Base-by-base conservation (phyloP, 441 rosid species). In the Syzygium syzygioides region DNA sequence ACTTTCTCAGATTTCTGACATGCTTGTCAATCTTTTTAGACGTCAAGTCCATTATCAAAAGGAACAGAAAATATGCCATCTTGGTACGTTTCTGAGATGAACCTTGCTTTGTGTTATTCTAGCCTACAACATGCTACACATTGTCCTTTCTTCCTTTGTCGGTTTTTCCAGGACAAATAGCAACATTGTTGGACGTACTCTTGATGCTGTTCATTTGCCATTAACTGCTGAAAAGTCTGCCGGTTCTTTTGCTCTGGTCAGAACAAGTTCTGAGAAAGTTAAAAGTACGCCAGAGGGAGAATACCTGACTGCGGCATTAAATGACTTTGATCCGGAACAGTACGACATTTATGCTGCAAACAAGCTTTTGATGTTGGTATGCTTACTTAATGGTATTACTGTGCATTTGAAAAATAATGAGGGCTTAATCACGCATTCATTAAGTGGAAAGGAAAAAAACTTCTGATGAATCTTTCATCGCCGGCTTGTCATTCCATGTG, bases 301-400 rank as follows among this genome's bases (percentile, higher is more conserved):
- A 87, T 97, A 98, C 91, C 97, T 98, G 93, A 96, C 99, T 83
- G 91, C 98, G 90, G 98, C 99, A 80, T 92, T 98, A 86, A 96
- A 95, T 92, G 99, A 96, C 92, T 97, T 97, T 88, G 97, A 98
- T 93, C 99, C 99, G 19, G 98, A 97, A 34, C 99, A 96, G 86
- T 94, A 94, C 89, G 99, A 98, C 89, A 93, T 98, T 89, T 94
- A 97, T 92, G 99, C 99, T 91, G n/a, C n/a, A n/a, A n/a, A n/a
- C 96, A 97, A 98, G 94, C 99, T 98, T 91, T 95, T 98, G 91
- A 97, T 98, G 99, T 94, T 97, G 99, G 99, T 98, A 94, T 25
- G 87, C 89, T 86, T 91, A 37, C 41, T 84, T 12, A 86, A 50
- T 90, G 60, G 85, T 84, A 86, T 91, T 55, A 87, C 90, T 34